These are phyloP conservation scores for Eucalyptus curtisii DNA, from an alignment of 345 rosid genomes.

Conservation along the genomic window DNA sequence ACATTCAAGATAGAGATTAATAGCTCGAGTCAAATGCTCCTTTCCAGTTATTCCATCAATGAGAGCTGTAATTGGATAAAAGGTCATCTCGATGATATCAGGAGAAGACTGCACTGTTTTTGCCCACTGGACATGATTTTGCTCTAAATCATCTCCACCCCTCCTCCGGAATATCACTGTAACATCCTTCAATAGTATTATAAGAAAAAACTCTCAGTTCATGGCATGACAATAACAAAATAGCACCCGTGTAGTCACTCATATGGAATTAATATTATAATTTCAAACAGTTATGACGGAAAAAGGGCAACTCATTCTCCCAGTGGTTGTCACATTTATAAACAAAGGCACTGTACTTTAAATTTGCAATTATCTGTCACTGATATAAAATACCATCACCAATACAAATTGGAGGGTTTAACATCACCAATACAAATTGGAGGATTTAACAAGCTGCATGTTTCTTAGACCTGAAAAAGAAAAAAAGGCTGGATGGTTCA, in stretches of 20 bases:
- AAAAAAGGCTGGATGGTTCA: neutral
- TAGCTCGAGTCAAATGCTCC: slow-evolving; percentile 57
- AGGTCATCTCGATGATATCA: slow-evolving; percentile 63
- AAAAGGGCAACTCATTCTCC: neutral
- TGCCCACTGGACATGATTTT: slow-evolving; percentile 48
- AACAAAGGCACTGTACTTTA: neutral
- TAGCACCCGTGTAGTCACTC: neutral
- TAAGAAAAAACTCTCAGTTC: neutral
- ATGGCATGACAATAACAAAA: neutral
- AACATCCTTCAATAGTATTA: slow-evolving; percentile 27
- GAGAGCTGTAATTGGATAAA: slow-evolving; percentile 46
- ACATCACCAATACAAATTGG: neutral
- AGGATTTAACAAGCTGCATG: neutral
- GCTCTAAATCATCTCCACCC: slow-evolving; percentile 78
- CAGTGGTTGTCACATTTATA: neutral
- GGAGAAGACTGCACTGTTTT: slow-evolving; percentile 53
- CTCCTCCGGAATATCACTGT: slow-evolving; percentile 63
- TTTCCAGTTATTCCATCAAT: slow-evolving; percentile 47
- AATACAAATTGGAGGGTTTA: neutral
- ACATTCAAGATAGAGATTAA: slow-evolving; percentile 62
- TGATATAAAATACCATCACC: neutral
- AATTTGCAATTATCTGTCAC: neutral
- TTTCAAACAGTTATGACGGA: neutral
- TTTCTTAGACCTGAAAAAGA: no score
- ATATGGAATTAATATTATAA: neutral